These are phyloP conservation scores for Melampsora abietis-canadensis DNA, from an alignment of 1,284 basidiomycete species.

Conservation along the genomic window DNA sequence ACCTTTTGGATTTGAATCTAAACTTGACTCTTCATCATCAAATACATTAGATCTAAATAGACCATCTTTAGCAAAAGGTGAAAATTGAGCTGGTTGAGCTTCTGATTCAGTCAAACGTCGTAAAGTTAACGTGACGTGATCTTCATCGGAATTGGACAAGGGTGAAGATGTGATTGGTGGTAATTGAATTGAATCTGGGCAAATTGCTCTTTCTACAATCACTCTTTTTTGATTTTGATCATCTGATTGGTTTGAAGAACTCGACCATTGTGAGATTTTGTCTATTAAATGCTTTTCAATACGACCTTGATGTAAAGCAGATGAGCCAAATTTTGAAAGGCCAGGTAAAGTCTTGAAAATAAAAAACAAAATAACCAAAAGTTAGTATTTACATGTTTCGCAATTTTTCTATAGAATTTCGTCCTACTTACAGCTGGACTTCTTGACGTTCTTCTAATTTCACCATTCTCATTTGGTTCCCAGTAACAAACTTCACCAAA, in stretches of 20 bases:
- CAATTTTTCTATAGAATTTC: background rate
- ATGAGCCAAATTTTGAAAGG: background rate
- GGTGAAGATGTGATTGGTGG: background rate
- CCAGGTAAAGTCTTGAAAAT: conserved; percentile 3
- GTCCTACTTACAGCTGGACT: background rate
- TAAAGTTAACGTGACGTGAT: background rate
- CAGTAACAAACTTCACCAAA: conserved; percentile 8
- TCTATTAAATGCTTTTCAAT: background rate
- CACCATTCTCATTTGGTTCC: background rate
- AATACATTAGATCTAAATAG: background rate
- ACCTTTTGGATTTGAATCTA: background rate
- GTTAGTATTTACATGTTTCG: background rate
- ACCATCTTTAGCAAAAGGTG: background rate
- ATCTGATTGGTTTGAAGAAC: background rate
- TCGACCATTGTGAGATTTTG: background rate
- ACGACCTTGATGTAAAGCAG: background rate
- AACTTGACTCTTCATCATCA: background rate
- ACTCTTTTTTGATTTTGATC: background rate
- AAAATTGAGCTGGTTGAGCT: background rate
- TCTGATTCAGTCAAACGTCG: background rate
- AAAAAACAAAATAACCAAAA: background rate
- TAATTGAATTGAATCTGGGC: background rate
- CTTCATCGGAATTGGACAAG: background rate
- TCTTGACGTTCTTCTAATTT: background rate
- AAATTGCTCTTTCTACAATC: background rate